Base-by-base conservation (phyloP, 495 filamentous ascomycete genomes). In the Xylaria bambusicola region DNA sequence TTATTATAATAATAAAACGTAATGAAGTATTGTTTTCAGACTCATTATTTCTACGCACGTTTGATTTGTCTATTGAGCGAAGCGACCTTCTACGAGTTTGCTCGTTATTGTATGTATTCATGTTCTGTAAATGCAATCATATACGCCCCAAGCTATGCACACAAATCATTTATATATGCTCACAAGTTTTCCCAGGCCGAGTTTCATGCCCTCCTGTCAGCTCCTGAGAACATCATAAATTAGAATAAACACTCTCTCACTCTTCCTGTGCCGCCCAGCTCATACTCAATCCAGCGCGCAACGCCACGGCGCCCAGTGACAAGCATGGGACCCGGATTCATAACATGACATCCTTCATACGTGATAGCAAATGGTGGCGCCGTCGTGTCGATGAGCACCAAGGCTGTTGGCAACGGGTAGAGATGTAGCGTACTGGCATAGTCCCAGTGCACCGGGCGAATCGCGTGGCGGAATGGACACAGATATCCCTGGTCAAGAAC, bases 261-360 rank as follows among this genome's bases (percentile, higher is more conserved):
- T 59, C 64, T 71, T n/a, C 77, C 77, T 2, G 59, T 77, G 58
- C 77, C 80, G 40, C 83, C 73, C 20, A 90, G 64, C 76, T 89
- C 88, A 72, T 92, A 96, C 75, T 97, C 93, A 4, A 93, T 76
- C 93, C 93, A 97, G 66, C 86, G 78, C 38, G 85, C 89, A 24
- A 78, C 81, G 13, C 86, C 83, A 45, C 84, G 75, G 31, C 83
- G 78, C 5, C 83, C 86, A 5, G 79, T 73, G 0, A 86, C 85
- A 46, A 92, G 74, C 42, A 97, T 74, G 45, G 80, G 78, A 10
- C 91, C 94, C 0, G 94, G 94, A 68, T 98, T 98, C 84, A 98
- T 89, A 2, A 97, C 93, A 78, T 92, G 87, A 66, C 94, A 98
- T 2, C 92, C 93, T 73, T 97, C 92, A 67, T 97, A 97, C 17